These are phyloP conservation scores for Annulohypoxylon bovei DNA, from an alignment of 495 filamentous ascomycete species.

Conservation along the genomic window DNA sequence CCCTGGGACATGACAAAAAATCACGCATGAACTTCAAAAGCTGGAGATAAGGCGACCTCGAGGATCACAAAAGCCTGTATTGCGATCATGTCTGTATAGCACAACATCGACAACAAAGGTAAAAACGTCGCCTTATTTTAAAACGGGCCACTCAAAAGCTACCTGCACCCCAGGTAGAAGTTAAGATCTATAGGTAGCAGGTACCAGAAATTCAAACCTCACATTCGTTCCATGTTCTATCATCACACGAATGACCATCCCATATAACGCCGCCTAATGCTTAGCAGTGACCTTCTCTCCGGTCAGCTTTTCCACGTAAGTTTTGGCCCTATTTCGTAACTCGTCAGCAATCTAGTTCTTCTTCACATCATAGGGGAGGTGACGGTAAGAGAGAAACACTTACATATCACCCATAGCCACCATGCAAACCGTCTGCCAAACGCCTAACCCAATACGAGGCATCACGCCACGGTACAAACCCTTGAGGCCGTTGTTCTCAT, in stretches of 20 bases:
- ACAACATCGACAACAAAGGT: slow-evolving; percentile 6
- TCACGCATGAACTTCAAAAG: background rate
- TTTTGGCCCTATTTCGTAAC: slow-evolving; percentile 79
- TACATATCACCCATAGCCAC: slow-evolving; percentile 99
- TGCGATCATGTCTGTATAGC: slow-evolving; percentile 13
- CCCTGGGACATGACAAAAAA: background rate
- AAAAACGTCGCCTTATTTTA: background rate
- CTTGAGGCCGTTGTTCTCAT: slow-evolving; percentile 84
- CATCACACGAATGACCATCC: slow-evolving; percentile 29
- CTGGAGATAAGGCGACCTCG: background rate
- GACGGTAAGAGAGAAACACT: slow-evolving; percentile 53
- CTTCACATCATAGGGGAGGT: background rate
- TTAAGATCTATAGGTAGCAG: slow-evolving; percentile 7
- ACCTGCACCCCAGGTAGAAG: slow-evolving; percentile 1
- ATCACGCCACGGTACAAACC: slow-evolving; percentile 96
- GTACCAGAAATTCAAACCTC: slow-evolving; percentile 7
- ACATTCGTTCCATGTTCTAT: slow-evolving; percentile 26
- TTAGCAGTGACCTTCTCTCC: slow-evolving; percentile 95
- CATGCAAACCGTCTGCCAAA: slow-evolving; percentile 99
- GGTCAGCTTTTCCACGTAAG: slow-evolving; percentile 95
- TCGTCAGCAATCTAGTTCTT: slow-evolving; percentile 33
- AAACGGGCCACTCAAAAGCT: background rate
- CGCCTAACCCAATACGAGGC: slow-evolving; percentile 90
- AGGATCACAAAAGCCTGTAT: slow-evolving; percentile 21
- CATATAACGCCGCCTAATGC: slow-evolving; percentile 72